phyloP scores from a whole-genome alignment of 176 grass and related monocot genomes.

The Cenchrus purpureus region DNA sequence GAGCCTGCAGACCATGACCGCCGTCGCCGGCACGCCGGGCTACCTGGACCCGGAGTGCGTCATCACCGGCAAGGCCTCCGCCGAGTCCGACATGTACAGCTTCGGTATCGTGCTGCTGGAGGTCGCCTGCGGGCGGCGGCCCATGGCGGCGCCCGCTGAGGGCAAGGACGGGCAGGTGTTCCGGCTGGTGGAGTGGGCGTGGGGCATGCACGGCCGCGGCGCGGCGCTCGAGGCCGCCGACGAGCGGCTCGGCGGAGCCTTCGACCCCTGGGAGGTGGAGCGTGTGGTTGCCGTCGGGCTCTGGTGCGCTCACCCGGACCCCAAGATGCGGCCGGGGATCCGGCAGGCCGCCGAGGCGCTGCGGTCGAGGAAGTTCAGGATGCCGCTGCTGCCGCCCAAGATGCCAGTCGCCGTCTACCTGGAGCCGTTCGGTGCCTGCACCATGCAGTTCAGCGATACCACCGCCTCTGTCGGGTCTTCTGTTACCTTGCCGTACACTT shows the following conservation, averaged over 20 bases:
- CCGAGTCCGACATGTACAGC: slow-evolving; percentile 79
- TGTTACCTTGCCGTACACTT: neutral
- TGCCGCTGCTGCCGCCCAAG: slow-evolving; percentile 51
- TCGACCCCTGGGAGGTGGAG: slow-evolving; percentile 41
- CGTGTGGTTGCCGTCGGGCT: slow-evolving; percentile 50
- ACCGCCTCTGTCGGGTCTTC: neutral
- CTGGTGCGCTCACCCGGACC: slow-evolving; percentile 67
- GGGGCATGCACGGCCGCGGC: slow-evolving; percentile 26
- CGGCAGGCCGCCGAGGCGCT: slow-evolving; percentile 45
- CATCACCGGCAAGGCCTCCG: slow-evolving; percentile 39
- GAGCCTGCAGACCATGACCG: slow-evolving; percentile 44
- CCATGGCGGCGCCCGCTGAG: neutral
- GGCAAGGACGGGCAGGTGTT: slow-evolving; percentile 25
- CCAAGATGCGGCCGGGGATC: slow-evolving; percentile 47
- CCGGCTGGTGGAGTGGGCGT: slow-evolving; percentile 40
- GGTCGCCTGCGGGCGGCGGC: slow-evolving; percentile 45
- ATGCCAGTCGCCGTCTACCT: slow-evolving; percentile 53
- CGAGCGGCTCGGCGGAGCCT: slow-evolving; percentile 21
- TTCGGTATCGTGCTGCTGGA: slow-evolving; percentile 88
- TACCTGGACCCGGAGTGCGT: slow-evolving; percentile 37
- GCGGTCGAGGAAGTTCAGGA: slow-evolving; percentile 41
- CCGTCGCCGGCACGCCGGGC: slow-evolving; percentile 31
- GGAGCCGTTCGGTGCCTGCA: neutral
- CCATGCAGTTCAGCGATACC: slow-evolving; percentile 9
- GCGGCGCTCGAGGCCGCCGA: slow-evolving; percentile 31